Evolutionary conservation across 139 green algal species (phyloP), one percentile per base, ranked within the genome.

Genomic region (Asterochloris sp.): DNA sequence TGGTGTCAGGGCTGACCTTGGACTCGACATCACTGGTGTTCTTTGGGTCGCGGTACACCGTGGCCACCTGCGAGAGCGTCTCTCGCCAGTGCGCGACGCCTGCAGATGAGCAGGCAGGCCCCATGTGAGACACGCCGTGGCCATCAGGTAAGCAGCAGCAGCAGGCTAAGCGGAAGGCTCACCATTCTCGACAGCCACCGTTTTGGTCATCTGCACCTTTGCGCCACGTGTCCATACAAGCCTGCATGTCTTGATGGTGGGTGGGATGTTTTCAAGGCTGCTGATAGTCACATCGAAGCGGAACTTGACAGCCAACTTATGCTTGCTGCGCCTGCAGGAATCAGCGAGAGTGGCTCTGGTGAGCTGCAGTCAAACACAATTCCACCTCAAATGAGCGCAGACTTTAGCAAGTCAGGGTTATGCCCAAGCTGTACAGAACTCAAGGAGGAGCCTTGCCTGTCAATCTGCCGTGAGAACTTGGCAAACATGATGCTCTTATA

Each of bases 151-250:
- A 79, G 17, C 15, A 23, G 11, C 16, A 13, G 26, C 19, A 38
- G 71, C n/a, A 29, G 71, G 71, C 24, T 10, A 54, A 54, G 38
- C 38, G 10, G n/a, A 62, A 29, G 14, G 11, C 78, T 28, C 24
- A 83, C 78, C 78, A 69, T 76, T 83, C 29, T 64, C 61, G 6
- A 83, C 78, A 67, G 67, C 66, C 16, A 29, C 73, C 0, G 38
- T 76, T 10, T 54, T 29, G 11, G 78, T 83, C 15, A 27, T 64
- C 23, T 76, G 67, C 12, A 23, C 38, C 15, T 73, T 76, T 21
- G 78, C 73, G 38, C 78, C 78, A 27, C 78, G 15, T 27, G 67
- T 76, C 78, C 78, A 83, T 19, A 83, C 78, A 8, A 83, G 29
- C 13, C 67, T 66, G 78, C 77, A 81, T n/a, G 28, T 38, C 47